These are phyloP conservation scores for Dothistroma pini DNA, from an alignment of 2,329 filamentous ascomycete genomes.

Conservation along the genomic window DNA sequence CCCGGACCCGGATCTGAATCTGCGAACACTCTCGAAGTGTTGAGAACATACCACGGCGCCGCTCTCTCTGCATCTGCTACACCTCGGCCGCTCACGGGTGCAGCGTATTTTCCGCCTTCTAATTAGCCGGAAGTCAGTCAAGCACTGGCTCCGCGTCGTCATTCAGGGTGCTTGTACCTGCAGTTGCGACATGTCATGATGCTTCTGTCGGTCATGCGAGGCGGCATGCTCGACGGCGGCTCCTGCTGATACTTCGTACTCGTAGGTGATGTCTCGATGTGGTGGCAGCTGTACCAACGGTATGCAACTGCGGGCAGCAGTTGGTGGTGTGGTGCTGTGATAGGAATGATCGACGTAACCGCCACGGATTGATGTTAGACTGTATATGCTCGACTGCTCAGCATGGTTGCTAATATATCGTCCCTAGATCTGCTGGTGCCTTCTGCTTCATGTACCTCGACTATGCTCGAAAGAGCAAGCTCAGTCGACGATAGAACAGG, in stretches of 20 bases:
- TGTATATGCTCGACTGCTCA: not conserved
- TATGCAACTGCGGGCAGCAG: not conserved
- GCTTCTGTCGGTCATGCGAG: slow-evolving; percentile 14
- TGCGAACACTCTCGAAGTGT: not conserved
- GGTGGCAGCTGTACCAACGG: not conserved
- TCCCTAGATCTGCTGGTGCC: not conserved
- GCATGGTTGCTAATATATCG: not conserved
- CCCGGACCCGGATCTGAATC: not conserved
- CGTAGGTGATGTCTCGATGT: not conserved
- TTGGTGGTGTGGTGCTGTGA: not conserved
- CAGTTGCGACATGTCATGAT: slow-evolving; percentile 20
- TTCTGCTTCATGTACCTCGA: not conserved
- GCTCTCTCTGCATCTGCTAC: slow-evolving; percentile 17
- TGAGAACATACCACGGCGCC: slow-evolving; percentile 15
- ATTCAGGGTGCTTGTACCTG: slow-evolving; percentile 9
- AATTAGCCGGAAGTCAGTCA: not conserved
- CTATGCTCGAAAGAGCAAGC: slow-evolving; percentile 8
- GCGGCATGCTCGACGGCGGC: slow-evolving; percentile 12
- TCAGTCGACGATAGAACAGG: slow-evolving; percentile 6
- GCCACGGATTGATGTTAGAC: not conserved
- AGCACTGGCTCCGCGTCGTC: not conserved
- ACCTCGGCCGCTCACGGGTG: slow-evolving; percentile 14
- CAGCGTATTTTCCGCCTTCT: slow-evolving; percentile 20
- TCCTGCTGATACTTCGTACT: not conserved
- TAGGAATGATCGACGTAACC: not conserved